Evolutionary conservation across 2,329 filamentous ascomycete genomes (phyloP).

Genomic region (Aspergillus pseudoglaucus): DNA sequence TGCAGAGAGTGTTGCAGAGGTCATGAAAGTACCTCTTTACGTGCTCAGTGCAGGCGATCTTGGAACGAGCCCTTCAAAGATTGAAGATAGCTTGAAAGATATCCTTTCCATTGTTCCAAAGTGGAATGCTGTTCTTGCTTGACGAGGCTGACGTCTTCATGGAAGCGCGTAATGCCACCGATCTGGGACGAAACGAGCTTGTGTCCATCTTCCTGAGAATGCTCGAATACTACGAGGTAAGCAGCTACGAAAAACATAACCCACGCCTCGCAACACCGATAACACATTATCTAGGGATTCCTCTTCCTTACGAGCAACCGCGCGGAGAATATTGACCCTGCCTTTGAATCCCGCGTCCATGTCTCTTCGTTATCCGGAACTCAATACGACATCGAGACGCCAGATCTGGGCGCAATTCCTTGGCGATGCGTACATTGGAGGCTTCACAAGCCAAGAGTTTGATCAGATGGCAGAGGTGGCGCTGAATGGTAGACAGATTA

Average conservation of each 20-base stretch:
- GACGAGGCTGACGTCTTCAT: constrained; percentile 40
- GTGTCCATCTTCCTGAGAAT: constrained; percentile 33
- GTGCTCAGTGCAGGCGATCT: constrained; percentile 45
- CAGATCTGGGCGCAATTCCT: constrained; percentile 44
- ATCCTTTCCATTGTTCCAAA: constrained; percentile 44
- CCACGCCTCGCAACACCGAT: constrained; percentile 13
- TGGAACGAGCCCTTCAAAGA: constrained; percentile 35
- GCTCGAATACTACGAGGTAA: constrained; percentile 24
- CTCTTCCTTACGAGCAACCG: constrained; percentile 44
- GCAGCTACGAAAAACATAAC: neutral
- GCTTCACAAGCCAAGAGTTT: constrained; percentile 17
- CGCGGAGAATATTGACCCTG: constrained; percentile 38
- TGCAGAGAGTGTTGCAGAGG: constrained; percentile 45
- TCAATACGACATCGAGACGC: constrained; percentile 29
- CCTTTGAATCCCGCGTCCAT: constrained; percentile 44
- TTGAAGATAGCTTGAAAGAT: constrained; percentile 41
- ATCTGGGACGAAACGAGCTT: constrained; percentile 42
- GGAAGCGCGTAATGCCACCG: constrained; percentile 31
- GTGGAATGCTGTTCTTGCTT: constrained; percentile 49
- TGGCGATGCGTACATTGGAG: constrained; percentile 9
- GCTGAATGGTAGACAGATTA: constrained; percentile 37
- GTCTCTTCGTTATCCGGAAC: constrained; percentile 33
- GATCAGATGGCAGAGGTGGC: constrained; percentile 15
- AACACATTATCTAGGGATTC: constrained; percentile 34
- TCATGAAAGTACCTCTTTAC: constrained; percentile 47